Conservation (phyloP, 73 alveolate genomes). For the Urostyla sp. region DNA sequence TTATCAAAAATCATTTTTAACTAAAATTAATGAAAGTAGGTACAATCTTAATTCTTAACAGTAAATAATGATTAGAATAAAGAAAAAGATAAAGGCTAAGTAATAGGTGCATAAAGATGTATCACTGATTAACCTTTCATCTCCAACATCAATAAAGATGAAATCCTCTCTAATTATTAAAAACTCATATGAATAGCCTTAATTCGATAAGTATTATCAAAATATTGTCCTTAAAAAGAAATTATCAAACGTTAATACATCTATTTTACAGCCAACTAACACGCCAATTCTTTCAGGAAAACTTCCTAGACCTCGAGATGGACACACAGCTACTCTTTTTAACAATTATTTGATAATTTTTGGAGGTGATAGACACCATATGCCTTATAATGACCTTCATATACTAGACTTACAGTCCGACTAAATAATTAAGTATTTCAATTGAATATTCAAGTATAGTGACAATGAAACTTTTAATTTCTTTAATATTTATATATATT, state of each 20-base stretch:
- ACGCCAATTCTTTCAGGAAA: conserved; percentile 4
- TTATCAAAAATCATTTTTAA: not conserved
- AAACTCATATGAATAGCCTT: not conserved
- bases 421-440: no score
- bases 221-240: conserved; percentile 16
- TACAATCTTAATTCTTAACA: no score
- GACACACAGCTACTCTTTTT: conserved; percentile 72
- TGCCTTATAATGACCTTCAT: conserved; percentile 82
- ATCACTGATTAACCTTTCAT: no score
- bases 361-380: conserved; percentile 87
- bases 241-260: not conserved
- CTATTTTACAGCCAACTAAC: conserved; percentile 2
- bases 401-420: no score
- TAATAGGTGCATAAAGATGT: not conserved
- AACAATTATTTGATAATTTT: conserved; percentile 64
- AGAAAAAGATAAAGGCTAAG: not conserved
- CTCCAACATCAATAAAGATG: conserved; percentile 59
- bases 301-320: conserved; percentile 78
- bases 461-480: no score
- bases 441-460: no score
- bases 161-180: conserved; percentile 36
- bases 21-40: no score
- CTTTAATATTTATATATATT: no score
- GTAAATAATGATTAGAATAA: not conserved
- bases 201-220: conserved; percentile 38